Base-by-base conservation (phyloP, 495 filamentous ascomycete species). In the Neurospora africana region DNA sequence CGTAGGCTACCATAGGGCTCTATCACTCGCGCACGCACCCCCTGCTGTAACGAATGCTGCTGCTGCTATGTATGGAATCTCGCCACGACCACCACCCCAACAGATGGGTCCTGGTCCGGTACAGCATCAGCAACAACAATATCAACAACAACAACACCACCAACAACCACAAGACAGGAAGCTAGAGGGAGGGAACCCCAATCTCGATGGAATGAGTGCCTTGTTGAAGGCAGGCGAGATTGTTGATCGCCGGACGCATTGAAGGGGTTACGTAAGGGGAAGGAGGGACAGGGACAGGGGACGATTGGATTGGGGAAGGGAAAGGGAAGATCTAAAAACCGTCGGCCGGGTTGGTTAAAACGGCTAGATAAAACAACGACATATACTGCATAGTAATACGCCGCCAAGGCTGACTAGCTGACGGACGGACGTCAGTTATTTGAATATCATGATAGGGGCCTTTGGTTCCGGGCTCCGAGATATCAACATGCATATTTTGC, bases 211-310 rank as follows among this genome's bases (percentile, higher is more conserved):
- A 2, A 85, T 88, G 75, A 86, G 81, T 72, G 86, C 86, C 19
- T 75, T 88, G n/a, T 76, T 88, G 3, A 82, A 77, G 68, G 86
- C 86, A 4, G 85, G 86, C 47, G 86, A 88, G 71, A 87, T 87
- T 68, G 84, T 87, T 40, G 81, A 86, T 69, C 82, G 82, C n/a
- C 81, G 82, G 38, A 53, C 70, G 5, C 77, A 75, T 36, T 77
- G 41, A 71, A 43, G 19, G n/a, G 10, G 69, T 67, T 44, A 69
- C 65, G 67, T 72, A 67, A 43, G 65, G 65, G 70, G 61, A 72
- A 68, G 70, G 67, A 72, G 71, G 65, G 69, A 44, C 71, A 65
- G 72, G 70, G 71, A 69, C 58, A 72, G 61, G 72, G 70, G 69
- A 69, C 35, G n/a, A 69, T 69, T 33, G 23, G 53, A 61, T 30